These are phyloP conservation scores for Bryopsis sp. DNA, from an alignment of 139 green algal genomes.

Conservation along the genomic window DNA sequence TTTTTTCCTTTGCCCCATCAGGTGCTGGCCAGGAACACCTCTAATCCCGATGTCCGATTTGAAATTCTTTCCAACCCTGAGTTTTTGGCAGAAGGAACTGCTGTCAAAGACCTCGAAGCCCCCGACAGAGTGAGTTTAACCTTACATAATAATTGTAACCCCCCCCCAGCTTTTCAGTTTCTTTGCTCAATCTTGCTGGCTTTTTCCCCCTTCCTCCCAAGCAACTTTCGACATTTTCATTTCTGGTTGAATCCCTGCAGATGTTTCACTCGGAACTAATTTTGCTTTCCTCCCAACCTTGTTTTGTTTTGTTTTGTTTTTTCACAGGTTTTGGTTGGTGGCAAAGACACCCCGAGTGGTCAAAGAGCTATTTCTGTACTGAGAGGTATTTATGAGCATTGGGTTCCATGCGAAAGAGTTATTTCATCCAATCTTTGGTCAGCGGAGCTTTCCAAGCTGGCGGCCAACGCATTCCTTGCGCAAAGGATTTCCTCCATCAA, in stretches of 20 bases:
- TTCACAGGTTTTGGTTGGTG: constrained; percentile 39
- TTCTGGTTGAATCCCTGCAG: too few species aligned
- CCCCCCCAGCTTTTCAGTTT: too few species aligned
- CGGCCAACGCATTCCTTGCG: constrained; percentile 79
- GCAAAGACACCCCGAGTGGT: constrained; percentile 58
- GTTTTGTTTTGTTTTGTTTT: too few species aligned
- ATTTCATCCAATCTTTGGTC: constrained; percentile 75
- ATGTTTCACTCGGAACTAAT: too few species aligned
- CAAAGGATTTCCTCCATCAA: constrained; percentile 91
- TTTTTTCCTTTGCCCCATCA: too few species aligned
- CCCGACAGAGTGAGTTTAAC: constrained; percentile 52
- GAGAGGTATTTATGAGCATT: constrained; percentile 69
- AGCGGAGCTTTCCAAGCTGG: constrained; percentile 86
- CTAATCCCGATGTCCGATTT: background rate
- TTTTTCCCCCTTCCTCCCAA: too few species aligned
- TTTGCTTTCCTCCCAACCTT: too few species aligned
- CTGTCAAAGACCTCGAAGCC: constrained; percentile 50
- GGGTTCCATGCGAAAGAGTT: constrained; percentile 74
- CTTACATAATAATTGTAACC: too few species aligned
- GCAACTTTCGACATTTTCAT: too few species aligned
- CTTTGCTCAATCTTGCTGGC: too few species aligned
- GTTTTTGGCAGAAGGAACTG: constrained; percentile 49
- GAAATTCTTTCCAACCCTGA: background rate
- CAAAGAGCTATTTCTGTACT: constrained; percentile 42
- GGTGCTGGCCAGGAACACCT: constrained; percentile 41